Conservation (phyloP, 177 flowering plant genomes). For the Telopea speciosissima region DNA sequence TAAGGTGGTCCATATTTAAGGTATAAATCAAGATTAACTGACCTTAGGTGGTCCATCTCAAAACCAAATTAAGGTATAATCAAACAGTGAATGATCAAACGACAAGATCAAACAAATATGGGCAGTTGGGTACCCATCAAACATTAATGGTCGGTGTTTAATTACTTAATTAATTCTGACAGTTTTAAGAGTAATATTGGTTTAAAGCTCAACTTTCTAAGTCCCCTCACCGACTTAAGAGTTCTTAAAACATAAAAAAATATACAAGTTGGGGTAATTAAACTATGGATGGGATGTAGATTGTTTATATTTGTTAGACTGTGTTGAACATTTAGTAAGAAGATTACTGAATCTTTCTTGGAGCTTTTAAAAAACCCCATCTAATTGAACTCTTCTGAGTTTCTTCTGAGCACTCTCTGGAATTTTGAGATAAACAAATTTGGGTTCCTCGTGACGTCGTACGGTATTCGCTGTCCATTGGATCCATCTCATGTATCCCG, state of each 20-base stretch:
- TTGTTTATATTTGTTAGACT: neutral
- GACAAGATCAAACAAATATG: neutral
- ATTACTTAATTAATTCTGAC: slow-evolving; percentile 2
- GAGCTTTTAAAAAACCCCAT: slow-evolving; percentile 10
- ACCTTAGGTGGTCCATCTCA: neutral
- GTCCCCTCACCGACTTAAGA: slow-evolving; percentile 10
- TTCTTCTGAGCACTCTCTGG: slow-evolving; percentile 14
- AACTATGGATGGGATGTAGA: neutral
- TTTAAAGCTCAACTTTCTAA: slow-evolving; percentile 11
- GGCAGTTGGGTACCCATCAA: neutral
- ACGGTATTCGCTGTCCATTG: slow-evolving; percentile 35
- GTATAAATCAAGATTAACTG: neutral
- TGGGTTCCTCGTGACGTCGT: slow-evolving; percentile 20
- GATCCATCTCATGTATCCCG: slow-evolving; percentile 45
- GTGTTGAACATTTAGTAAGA: slow-evolving; percentile 11
- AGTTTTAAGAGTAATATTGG: neutral
- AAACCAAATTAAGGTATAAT: neutral
- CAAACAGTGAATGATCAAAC: neutral
- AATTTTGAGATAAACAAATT: slow-evolving; percentile 18
- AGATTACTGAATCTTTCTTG: slow-evolving; percentile 24
- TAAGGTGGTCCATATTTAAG: neutral
- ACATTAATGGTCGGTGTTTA: slow-evolving; percentile 7
- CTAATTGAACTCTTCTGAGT: neutral
- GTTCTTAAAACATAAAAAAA: neutral
- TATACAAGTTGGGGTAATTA: neutral